Evolutionary conservation across 2,329 filamentous ascomycete species (phyloP), one percentile per base, ranked within the genome.

Genomic region (Ceratocystis destructans): DNA sequence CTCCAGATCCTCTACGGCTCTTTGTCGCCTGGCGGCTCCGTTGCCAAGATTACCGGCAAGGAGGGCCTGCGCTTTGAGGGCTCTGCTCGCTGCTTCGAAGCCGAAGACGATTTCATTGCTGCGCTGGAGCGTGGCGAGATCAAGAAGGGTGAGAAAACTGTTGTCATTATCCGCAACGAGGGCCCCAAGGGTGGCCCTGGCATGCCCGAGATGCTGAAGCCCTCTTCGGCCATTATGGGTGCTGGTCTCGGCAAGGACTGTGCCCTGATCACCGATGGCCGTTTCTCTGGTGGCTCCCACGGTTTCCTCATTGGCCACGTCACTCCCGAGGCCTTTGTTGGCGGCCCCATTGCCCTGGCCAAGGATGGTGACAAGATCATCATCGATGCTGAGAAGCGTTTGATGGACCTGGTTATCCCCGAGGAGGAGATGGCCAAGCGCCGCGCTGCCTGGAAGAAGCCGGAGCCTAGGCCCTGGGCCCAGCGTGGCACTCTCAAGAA

Each of bases 171-270:
- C 72, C 88, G 92, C 64, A 96, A 96, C 75, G 92, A 96, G 74
- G 92, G 92, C 0, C 92, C 92, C 69, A 95, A 93, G 78, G 92
- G 92, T 70, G 92, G 92, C 0, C 92, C 92, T 0, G 92, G 92
- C 67, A 96, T 96, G 87, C 92, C 91, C 41, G 92, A 96, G 78
- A 93, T 96, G 81, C 80, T 96, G 69, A 96, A 96, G 79, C 90
- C 92, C n/a, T 89, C 84, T 64, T 91, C 89, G 0, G 90, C 91
- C 62, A 88, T 96, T 72, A 96, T 96, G 90, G 92, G 92, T 65
- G 90, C 90, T 5, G 88, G 88, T 46, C 82, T 96, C 55, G 87
- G 87, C 71, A 82, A 88, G 71, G 87, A 90, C 71, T 85, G 89
- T 15, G 87, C 87, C 0, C 82, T 90, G 61, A 80, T 90, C 68